phyloP scores from a whole-genome alignment of 177 flowering plant genomes.

The Vitis hybrid region DNA sequence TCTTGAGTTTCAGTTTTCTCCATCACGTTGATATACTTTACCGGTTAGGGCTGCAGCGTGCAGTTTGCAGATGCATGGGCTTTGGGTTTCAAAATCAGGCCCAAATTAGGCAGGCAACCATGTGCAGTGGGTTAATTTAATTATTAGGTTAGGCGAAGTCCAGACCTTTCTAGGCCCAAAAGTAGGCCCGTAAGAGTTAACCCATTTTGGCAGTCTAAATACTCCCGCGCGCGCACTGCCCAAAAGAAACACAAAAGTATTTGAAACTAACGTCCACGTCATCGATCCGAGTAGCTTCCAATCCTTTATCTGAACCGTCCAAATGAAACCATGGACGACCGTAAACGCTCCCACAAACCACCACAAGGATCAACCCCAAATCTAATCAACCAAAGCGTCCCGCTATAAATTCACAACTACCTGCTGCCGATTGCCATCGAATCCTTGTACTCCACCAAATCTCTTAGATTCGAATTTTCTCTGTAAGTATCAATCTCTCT shows the following conservation, averaged over 20 bases:
- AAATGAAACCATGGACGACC: constrained; percentile 9
- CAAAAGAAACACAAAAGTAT: background rate
- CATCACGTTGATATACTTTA: too few species aligned
- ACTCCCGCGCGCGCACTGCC: background rate
- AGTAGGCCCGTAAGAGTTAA: too few species aligned
- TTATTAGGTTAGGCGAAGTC: too few species aligned
- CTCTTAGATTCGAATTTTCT: background rate
- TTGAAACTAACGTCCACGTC: constrained; percentile 12
- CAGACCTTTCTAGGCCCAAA: too few species aligned
- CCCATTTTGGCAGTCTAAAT: too few species aligned
- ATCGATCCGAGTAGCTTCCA: constrained; percentile 14
- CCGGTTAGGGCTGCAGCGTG: background rate
- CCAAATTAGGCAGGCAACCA: too few species aligned
- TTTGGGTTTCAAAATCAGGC: background rate
- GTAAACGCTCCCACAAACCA: background rate
- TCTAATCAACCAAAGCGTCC: background rate
- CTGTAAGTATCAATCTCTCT: background rate
- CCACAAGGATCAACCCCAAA: constrained; percentile 1
- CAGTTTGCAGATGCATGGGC: background rate
- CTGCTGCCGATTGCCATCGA: background rate
- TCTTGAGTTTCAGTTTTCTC: too few species aligned
- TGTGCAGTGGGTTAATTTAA: too few species aligned
- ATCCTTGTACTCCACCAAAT: background rate
- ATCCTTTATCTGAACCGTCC: constrained; percentile 7
- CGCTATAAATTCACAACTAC: background rate